Conservation (phyloP, 257 asterid species). For the Catharanthus roseus region DNA sequence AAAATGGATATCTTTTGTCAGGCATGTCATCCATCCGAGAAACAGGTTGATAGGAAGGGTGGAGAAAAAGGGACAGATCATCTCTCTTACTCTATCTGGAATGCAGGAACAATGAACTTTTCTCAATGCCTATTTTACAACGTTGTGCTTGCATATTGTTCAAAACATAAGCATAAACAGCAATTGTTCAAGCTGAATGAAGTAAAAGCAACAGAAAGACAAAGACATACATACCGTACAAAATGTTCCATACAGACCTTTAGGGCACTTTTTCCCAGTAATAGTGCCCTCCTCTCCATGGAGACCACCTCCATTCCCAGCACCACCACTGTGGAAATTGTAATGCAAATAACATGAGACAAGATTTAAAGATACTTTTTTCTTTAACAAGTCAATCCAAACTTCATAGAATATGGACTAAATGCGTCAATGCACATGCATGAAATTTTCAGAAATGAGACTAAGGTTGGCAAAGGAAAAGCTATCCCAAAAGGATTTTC, state of each 20-base stretch:
- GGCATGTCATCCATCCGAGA: neutral
- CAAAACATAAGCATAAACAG: neutral
- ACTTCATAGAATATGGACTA: neutral
- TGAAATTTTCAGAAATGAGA: neutral
- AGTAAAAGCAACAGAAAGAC: constrained; percentile 5
- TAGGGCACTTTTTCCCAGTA: constrained; percentile 89
- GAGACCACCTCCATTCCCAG: constrained; percentile 71
- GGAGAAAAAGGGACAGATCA: neutral
- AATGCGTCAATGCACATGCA: neutral
- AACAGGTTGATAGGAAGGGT: neutral
- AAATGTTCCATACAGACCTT: constrained; percentile 88
- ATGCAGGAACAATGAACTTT: neutral
- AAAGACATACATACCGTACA: constrained; percentile 61
- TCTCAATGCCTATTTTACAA: neutral
- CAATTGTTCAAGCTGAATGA: too few relatives aligned
- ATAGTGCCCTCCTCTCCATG: constrained; percentile 79
- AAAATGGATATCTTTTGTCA: neutral
- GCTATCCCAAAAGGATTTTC: neutral
- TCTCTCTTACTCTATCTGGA: neutral
- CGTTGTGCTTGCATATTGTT: neutral
- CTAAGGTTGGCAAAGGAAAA: neutral
- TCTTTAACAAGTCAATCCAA: neutral
- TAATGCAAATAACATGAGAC: constrained; percentile 15
- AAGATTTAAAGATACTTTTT: neutral
- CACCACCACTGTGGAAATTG: constrained; percentile 65